These are phyloP conservation scores for Fusarium bulbicola DNA, from an alignment of 2,329 filamentous ascomycete genomes.

Conservation along the genomic window DNA sequence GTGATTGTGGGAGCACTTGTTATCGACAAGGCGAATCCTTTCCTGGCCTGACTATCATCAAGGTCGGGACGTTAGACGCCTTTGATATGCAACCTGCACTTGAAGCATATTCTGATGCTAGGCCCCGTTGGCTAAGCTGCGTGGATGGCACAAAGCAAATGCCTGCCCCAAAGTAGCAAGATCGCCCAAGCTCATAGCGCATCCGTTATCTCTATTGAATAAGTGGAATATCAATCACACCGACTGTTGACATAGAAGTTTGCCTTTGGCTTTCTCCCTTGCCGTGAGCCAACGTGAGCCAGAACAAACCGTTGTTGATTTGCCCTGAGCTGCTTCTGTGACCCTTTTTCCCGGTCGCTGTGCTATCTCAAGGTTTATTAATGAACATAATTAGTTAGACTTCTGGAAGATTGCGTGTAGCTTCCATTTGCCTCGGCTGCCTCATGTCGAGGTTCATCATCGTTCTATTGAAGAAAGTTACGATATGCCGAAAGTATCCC, in stretches of 20 bases:
- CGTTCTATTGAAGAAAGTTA: too few relatives aligned
- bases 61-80: neutral
- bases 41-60: neutral
- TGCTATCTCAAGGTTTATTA: too few relatives aligned
- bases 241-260: neutral
- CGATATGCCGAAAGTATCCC: too few relatives aligned
- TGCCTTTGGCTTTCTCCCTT: neutral
- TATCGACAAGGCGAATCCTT: neutral
- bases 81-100: neutral
- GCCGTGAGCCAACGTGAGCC: neutral
- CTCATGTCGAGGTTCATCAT: too few relatives aligned
- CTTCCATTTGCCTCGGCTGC: too few relatives aligned
- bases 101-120: neutral
- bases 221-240: neutral
- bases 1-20: neutral
- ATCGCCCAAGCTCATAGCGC: neutral
- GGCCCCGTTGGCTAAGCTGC: neutral
- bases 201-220: neutral
- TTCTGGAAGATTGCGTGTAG: too few relatives aligned
- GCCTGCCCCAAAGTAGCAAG: neutral
- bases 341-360: neutral
- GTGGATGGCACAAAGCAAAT: neutral
- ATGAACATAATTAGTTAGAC: too few relatives aligned
- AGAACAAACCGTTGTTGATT: neutral
- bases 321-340: neutral